A percentile compares a stretch with the other conserved stretches of the same genome.
Evolutionary conservation across 805 yeast genomes (phyloP).

Genomic region (Blastobotrys terrestris): DNA sequence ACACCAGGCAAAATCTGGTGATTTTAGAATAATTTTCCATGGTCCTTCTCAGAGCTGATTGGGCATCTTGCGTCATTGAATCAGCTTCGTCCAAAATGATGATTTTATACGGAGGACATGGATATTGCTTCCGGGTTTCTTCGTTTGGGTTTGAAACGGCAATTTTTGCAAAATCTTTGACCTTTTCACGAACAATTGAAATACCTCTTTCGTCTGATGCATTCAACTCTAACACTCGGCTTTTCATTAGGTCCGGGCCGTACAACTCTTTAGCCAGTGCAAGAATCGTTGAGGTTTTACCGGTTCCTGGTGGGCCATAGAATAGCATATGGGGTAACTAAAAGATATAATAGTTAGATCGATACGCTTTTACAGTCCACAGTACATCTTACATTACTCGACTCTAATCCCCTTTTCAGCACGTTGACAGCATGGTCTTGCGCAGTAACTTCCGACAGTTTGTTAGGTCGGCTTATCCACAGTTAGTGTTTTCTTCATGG

Average conservation of each 20-base stretch:
- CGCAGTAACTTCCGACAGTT: slow-evolving; percentile 79
- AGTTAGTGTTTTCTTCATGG: background rate
- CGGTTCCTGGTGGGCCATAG: slow-evolving; percentile 97
- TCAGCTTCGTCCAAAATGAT: slow-evolving; percentile 92
- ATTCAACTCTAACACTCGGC: slow-evolving; percentile 89
- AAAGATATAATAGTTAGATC: background rate
- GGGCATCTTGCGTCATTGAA: slow-evolving; percentile 84
- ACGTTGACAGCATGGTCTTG: slow-evolving; percentile 87
- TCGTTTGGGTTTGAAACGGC: slow-evolving; percentile 74
- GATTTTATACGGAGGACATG: slow-evolving; percentile 95
- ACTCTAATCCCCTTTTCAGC: slow-evolving; percentile 65
- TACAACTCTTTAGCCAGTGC: slow-evolving; percentile 84
- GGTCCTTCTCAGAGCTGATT: slow-evolving; percentile 90
- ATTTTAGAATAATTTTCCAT: slow-evolving; percentile 76
- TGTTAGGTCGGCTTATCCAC: slow-evolving; percentile 64
- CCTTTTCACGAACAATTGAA: slow-evolving; percentile 94
- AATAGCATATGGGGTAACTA: slow-evolving; percentile 63
- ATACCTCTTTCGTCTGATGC: slow-evolving; percentile 98
- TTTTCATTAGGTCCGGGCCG: slow-evolving; percentile 78
- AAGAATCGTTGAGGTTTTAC: slow-evolving; percentile 82
- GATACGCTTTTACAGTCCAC: background rate
- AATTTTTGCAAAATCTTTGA: slow-evolving; percentile 87
- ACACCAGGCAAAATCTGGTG: slow-evolving; percentile 88
- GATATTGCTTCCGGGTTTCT: slow-evolving; percentile 65
- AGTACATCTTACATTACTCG: slow-evolving; percentile 47